These are phyloP conservation scores for Chaetoceros muelleri DNA, from an alignment of 108 stramenopile genomes.

Conservation along the genomic window DNA sequence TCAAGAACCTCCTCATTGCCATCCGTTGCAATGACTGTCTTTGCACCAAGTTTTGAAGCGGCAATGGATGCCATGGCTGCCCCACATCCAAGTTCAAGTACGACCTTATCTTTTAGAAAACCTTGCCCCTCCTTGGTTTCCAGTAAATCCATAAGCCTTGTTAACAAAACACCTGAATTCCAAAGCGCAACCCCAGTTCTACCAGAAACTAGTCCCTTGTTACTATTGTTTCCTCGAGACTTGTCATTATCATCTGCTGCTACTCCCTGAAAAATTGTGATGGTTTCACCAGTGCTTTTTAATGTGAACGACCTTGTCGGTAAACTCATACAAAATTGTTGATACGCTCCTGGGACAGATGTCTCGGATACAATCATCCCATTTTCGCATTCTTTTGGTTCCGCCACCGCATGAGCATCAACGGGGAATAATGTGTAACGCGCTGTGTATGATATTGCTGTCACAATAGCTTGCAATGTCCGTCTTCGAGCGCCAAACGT, in stretches of 20 bases:
- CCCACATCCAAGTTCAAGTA: slow-evolving; percentile 55
- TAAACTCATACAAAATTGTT: slow-evolving; percentile 45
- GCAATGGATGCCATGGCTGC: slow-evolving; percentile 34
- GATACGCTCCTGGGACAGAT: slow-evolving; percentile 63
- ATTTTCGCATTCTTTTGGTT: slow-evolving; percentile 11
- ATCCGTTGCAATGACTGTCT: slow-evolving; percentile 38
- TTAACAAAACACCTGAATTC: slow-evolving; percentile 57
- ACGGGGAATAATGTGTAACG: too few relatives aligned
- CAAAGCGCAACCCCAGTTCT: slow-evolving; percentile 49
- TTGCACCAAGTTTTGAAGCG: slow-evolving; percentile 28
- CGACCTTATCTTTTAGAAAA: slow-evolving; percentile 17
- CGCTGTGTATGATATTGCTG: too few relatives aligned
- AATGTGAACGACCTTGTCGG: slow-evolving; percentile 23
- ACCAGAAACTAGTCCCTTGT: slow-evolving; percentile 13
- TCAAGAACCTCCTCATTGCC: slow-evolving; percentile 41
- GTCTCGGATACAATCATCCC: slow-evolving; percentile 27
- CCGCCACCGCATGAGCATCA: too few relatives aligned
- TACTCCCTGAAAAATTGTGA: slow-evolving; percentile 17
- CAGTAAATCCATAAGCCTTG: slow-evolving; percentile 33
- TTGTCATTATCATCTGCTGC: slow-evolving; percentile 12
- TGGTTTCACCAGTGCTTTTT: slow-evolving; percentile 14
- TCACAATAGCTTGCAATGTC: too few relatives aligned
- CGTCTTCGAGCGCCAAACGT: too few relatives aligned
- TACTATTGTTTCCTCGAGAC: slow-evolving; percentile 9
- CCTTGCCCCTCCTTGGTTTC: slow-evolving; percentile 5